Evolutionary conservation across 2,329 filamentous ascomycete species (phyloP), one percentile per base, ranked within the genome.

Genomic region (Colletotrichum lini): DNA sequence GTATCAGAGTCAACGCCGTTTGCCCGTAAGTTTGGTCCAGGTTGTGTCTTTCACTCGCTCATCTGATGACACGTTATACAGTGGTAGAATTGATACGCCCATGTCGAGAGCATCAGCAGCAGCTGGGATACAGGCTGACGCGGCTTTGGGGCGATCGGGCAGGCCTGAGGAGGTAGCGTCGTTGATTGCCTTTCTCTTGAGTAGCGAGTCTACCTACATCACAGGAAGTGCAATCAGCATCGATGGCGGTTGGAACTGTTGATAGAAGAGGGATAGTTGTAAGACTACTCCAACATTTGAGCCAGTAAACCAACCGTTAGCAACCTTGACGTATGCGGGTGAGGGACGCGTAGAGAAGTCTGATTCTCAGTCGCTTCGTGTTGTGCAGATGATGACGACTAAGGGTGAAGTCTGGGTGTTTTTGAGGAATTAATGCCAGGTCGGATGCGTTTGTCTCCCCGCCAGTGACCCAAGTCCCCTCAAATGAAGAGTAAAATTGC

Each of bases 41-140:
- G 21, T 50, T 8, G 26, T 10, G 4, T 18, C 30, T 72, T 53
- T 35, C 8, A 8, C 30, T 2, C 0, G 21, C 23, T 47, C 12
- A 6, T n/a, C 12, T 5, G 18, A 4, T 65, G 9, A 67, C 13
- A n/a, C 30, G 30, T 13, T 10, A 12, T 12, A 12, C 21, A 75
- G 75, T 2, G 79, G 79, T 4, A 74, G 75, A 12, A 79, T 80
- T 21, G 75, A 77, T 26, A 80, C 79, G 0, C 78, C 79, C 4
- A 78, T 79, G 77, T 66, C 76, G n/a, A 58, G 70, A 40, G 54
- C 73, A 35, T 75, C 75, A 2, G 59, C 57, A 3, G 45, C 72
- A 56, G 65, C 67, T 26, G 74, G 73, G 59, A 70, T 75, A 7
- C 26, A 56, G 0, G 64, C 65, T 1, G 71, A 75, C 16, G 67